phyloP scores from a whole-genome alignment of 768 basidiomycete genomes.

The Boletus huronensis region DNA sequence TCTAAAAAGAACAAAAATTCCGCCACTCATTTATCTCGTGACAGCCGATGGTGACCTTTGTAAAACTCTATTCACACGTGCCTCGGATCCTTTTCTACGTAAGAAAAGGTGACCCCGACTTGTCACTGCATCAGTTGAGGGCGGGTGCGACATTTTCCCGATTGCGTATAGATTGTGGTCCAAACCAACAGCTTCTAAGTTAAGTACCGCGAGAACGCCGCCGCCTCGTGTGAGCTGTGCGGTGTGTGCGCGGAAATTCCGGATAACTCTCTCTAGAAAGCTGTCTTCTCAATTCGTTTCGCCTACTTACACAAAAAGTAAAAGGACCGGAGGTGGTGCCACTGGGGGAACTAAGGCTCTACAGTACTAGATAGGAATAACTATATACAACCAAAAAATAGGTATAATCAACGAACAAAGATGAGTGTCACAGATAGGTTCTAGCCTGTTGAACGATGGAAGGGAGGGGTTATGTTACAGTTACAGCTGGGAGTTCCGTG shows the following conservation, averaged over 20 bases:
- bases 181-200: not conserved
- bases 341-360: slow-evolving; percentile 7
- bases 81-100: not conserved
- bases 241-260: slow-evolving; percentile 3
- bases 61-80: slow-evolving; percentile 7
- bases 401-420: slow-evolving; percentile 16
- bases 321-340: not conserved
- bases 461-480: slow-evolving; percentile 19
- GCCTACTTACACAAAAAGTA: not conserved
- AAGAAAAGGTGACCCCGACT: not conserved
- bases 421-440: slow-evolving; percentile 6
- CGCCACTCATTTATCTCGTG: not conserved
- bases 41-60: not conserved
- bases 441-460: not conserved
- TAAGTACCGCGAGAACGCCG: slow-evolving; percentile 2
- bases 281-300: slow-evolving; percentile 14
- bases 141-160: slow-evolving; percentile 5
- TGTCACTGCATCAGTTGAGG: not conserved
- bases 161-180: not conserved
- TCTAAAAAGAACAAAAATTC: not conserved
- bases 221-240: slow-evolving; percentile 2
- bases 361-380: slow-evolving; percentile 28
- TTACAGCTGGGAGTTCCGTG: slow-evolving; percentile 21
- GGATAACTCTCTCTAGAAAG: slow-evolving; percentile 1
- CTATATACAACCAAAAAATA: slow-evolving; percentile 26